A percentile compares a stretch with the other conserved stretches of the same genome.
Evolutionary conservation across 176 grass and related monocot genomes (phyloP).

Genomic region (Echinochloa phyllopogon): DNA sequence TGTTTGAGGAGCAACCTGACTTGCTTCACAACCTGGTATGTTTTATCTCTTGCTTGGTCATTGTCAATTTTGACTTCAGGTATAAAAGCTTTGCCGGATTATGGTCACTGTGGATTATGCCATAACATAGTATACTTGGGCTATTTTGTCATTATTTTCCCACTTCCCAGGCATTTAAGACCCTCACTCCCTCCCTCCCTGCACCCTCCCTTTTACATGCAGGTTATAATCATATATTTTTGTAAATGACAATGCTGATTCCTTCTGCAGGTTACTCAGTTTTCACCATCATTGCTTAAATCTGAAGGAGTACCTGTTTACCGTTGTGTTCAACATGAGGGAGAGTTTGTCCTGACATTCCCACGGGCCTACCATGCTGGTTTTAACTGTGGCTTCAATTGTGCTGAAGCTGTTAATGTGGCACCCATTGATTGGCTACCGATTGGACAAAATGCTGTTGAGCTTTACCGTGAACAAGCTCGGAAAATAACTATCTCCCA

Average conservation of each 20-base stretch:
- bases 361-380: slow-evolving; percentile 91
- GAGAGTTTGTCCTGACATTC: slow-evolving; percentile 95
- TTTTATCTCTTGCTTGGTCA: slow-evolving; percentile 43
- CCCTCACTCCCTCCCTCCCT: neutral
- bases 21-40: slow-evolving; percentile 92
- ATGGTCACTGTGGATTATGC: neutral
- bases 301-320: slow-evolving; percentile 86
- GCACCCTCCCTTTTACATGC: neutral
- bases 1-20: slow-evolving; percentile 95
- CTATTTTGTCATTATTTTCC: slow-evolving; percentile 10
- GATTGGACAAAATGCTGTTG: slow-evolving; percentile 88
- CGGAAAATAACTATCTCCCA: slow-evolving; percentile 86
- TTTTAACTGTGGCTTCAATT: slow-evolving; percentile 97
- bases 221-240: neutral
- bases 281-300: slow-evolving; percentile 88
- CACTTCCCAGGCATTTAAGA: neutral
- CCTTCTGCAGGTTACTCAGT: slow-evolving; percentile 78
- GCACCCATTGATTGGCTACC: slow-evolving; percentile 98
- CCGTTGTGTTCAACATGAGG: slow-evolving; percentile 77
- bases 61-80: neutral
- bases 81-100: neutral
- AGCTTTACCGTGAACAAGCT: slow-evolving; percentile 78
- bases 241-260: slow-evolving; percentile 34
- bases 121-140: neutral
- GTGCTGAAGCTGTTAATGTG: slow-evolving; percentile 97